Base-by-base conservation (phyloP, 805 yeast species). In the Metschnikowia vanudenii region DNA sequence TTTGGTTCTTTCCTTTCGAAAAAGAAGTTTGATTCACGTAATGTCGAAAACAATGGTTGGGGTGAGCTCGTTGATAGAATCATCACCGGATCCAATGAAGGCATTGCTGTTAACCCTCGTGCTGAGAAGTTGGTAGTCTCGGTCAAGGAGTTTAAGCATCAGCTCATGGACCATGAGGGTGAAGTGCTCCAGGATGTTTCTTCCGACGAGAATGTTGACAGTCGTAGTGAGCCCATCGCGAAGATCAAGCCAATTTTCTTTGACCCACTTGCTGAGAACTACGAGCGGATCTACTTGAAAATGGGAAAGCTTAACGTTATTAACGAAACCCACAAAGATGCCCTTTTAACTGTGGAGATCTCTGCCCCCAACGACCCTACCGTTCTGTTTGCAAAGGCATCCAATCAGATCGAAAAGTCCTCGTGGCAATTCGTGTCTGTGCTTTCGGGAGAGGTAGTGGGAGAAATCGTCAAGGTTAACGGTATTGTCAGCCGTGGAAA, bases 21-120 rank as follows among this genome's bases (percentile, higher is more conserved):
- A 24, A 69, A 70, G 50, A 67, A 60, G 49, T 51, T 52, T n/a
- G 67, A 63, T 49, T 19, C 51, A 12, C 13, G 16, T 11, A 31
- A 37, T 18, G 41, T 47, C 11, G 55, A 50, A 19, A 84, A 82
- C 60, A 76, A 80, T 49, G 97, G 97, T 41, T 89, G 96, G 96
- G 97, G 96, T 67, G 91, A 85, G 51, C 67, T 87, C 41, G 78
- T 85, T 18, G 89, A 88, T 57, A 73, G 95, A 57, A 85, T 89
- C 50, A 83, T 89, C 52, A 63, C 79, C 13, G 94, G 95, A 20
- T 79, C 91, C 0, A 79, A 75, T 47, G 78, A 78, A 45, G 96
- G 96, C 52, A 80, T 88, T 44, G 92, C 91, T 3, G 77, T 86
- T 24, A 86, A 88, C 50, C 90, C 92, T 22, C 75, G 95, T 62